Evolutionary conservation across 306 rosid species (phyloP), one percentile per base, ranked within the genome.

Genomic region (Fragaria nilgerrensis): DNA sequence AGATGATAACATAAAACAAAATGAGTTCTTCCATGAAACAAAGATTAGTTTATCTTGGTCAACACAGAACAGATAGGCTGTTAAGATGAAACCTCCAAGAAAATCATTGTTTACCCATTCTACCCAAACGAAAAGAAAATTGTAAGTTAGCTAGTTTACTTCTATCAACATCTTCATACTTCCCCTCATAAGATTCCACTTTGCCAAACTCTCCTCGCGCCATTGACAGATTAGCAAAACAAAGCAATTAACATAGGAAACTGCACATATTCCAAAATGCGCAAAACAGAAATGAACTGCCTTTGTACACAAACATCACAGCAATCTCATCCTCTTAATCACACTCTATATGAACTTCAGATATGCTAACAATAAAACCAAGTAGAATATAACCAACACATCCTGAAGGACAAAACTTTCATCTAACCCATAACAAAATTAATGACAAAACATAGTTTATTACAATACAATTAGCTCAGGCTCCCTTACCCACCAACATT

Each of bases 1-100:
- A 70, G 50, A 75, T 65, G 75, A 63, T 41, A 65, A 68, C 67
- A 74, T 74, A 56, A 77, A 44, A 69, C 64, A 56, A 78, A 44
- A 45, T 76, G 70, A 72, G 52, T 52, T 16, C 29, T 13, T 55
- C n/a, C 22, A 64, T 16, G 9, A 20, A 39, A 73, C 25, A 64
- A 13, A 15, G 15, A 44, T 25, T 20, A 36, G 29, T 41, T 69
- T 53, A 75, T 63, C 50, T 68, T 45, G 75, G 68, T 81, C 59
- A 47, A 78, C 64, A 34, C 17, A 44, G 20, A 17, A 41, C 45
- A 53, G 12, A 68, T 52, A 34, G 17, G 48, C 17, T 70, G 49
- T 19, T 22, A 70, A 59, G 13, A 59, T 13, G 19, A 25, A 70
- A 50, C 37, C 43, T 70, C 62, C 14, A 11, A 9, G n/a, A 50